Conservation (phyloP, 75 land plant species). For the Selaginella tamariscina region DNA sequence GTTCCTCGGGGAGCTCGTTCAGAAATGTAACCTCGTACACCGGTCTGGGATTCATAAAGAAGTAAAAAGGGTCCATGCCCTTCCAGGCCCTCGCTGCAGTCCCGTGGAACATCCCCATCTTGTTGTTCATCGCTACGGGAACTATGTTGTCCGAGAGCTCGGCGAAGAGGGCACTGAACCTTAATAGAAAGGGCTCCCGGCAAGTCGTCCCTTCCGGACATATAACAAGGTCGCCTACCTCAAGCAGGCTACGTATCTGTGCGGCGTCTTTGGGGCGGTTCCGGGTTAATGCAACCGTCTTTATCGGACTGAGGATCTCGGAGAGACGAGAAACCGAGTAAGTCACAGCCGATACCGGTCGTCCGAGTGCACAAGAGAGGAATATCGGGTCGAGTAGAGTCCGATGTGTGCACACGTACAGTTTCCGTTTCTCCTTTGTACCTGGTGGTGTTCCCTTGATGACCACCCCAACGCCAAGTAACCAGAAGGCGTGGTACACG, state of each 20-base stretch:
- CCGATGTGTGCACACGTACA: slow-evolving; percentile 24
- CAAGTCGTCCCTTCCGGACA: slow-evolving; percentile 98
- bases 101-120: slow-evolving; percentile 67
- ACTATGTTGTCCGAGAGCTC: slow-evolving; percentile 77
- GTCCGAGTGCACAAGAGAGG: slow-evolving; percentile 50
- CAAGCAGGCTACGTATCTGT: slow-evolving; percentile 37
- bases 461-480: slow-evolving; percentile 16
- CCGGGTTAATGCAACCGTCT: slow-evolving; percentile 63
- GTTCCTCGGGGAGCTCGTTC: slow-evolving; percentile 55
- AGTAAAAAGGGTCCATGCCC: slow-evolving; percentile 79
- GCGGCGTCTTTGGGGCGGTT: slow-evolving; percentile 60
- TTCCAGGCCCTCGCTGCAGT: slow-evolving; percentile 88
- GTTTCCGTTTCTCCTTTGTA: not conserved
- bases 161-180: slow-evolving; percentile 82
- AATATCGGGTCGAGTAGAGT: slow-evolving; percentile 27
- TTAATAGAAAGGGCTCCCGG: slow-evolving; percentile 75
- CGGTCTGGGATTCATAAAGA: slow-evolving; percentile 85
- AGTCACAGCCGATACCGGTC: slow-evolving; percentile 73
- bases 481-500: slow-evolving; percentile 10
- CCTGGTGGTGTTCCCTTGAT: slow-evolving; percentile 32
- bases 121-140: slow-evolving; percentile 75
- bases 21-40: slow-evolving; percentile 77
- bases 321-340: slow-evolving; percentile 76
- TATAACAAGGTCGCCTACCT: slow-evolving; percentile 51
- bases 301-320: slow-evolving; percentile 75